Conservation (phyloP, 2,329 filamentous ascomycete genomes). For the Apiospora koreana region DNA sequence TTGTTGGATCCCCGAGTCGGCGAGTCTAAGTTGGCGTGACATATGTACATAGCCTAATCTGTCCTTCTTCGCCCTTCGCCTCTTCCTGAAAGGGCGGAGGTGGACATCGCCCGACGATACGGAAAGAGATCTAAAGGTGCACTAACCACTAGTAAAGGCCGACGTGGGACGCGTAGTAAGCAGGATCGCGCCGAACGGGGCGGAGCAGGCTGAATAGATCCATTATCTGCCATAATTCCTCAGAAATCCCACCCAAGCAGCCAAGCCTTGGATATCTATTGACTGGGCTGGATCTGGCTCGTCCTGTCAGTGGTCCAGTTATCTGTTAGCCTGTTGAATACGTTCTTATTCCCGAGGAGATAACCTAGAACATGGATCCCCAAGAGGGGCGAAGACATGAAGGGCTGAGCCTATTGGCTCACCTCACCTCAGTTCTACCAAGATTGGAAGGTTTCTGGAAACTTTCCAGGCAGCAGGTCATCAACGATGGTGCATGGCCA, state of each 20-base stretch:
- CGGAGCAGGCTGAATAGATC: not conserved
- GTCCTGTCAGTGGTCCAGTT: too few relatives aligned
- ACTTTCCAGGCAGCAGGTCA: not conserved
- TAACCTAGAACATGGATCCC: not conserved
- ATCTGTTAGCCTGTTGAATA: not conserved
- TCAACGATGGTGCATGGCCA: not conserved
- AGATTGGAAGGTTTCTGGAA: not conserved
- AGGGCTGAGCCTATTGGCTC: not conserved
- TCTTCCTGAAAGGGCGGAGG: conserved; percentile 1
- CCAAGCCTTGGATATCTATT: not conserved
- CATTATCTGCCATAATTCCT: not conserved
- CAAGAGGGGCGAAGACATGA: not conserved
- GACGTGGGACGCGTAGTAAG: not conserved
- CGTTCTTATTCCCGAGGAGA: not conserved
- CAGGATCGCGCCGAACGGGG: not conserved
- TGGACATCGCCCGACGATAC: not conserved
- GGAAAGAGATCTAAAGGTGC: not conserved
- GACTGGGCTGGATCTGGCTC: not conserved
- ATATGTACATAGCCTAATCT: not conserved
- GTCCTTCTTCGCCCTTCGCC: not conserved
- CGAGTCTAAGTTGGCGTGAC: not conserved
- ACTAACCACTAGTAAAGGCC: not conserved
- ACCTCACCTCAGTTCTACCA: not conserved
- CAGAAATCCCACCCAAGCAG: not conserved
- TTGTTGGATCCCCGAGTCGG: not conserved